Evolutionary conservation across 2,329 filamentous ascomycete genomes (phyloP), one percentile per base, ranked within the genome.

Genomic region (Pyricularia sp.): DNA sequence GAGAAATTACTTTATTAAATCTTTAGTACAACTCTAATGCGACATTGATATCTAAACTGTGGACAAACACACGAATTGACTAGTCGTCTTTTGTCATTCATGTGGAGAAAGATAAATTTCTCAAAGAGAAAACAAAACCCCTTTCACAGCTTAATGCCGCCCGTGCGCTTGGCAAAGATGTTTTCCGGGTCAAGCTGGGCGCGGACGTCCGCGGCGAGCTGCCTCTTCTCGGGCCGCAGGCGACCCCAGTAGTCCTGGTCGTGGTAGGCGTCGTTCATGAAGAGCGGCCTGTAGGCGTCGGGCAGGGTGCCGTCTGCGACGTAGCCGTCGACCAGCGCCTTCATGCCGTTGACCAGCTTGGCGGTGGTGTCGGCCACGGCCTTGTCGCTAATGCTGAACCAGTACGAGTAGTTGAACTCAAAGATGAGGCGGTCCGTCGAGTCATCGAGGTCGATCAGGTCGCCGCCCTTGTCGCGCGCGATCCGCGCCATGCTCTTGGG

Each of bases 191-290:
- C 78, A 31, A 78, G 73, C 2, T 72, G 66, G 2, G 69, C 69
- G 19, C 73, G 71, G 28, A 79, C 75, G n/a, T 33, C 64, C 60
- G 70, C 68, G 8, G 75, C 78, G 26, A 78, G 68, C 62, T 71
- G 68, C 65, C 72, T 63, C 66, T 69, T 75, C 68, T 72, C 73
- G 0, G 74, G 72, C 67, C 70, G 72, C 68, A 80, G 64, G 40
- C 78, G 69, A 1, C 73, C 75, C 57, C 73, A 79, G 69, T 78
- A 79, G 65, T 80, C 77, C 70, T 80, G 74, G 26, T 72, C 67
- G 65, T 74, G 75, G 68, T 75, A 78, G 12, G 71, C 74, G 63
- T 79, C 76, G 67, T 79, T 80, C 74, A 76, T 74, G 69, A 78
- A 79, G 7, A 79, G 66, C 8, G 78, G 78, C 60, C 77, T 70